phyloP scores from a whole-genome alignment of 768 basidiomycete species.

The Russula brevipes region DNA sequence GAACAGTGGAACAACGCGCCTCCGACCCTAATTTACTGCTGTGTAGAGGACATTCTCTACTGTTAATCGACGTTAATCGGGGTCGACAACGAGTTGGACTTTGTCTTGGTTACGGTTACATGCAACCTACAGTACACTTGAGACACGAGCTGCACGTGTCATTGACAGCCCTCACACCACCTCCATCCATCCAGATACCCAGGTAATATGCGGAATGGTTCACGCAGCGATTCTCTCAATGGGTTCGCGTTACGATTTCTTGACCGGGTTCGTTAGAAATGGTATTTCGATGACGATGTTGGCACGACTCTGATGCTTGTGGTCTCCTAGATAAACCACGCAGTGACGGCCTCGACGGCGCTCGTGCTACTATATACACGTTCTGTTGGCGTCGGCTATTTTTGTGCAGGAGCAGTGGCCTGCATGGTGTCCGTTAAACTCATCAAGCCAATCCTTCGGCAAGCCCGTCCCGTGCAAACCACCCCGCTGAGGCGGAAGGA shows the following conservation, averaged over 20 bases:
- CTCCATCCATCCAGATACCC: neutral
- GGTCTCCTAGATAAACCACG: conserved; percentile 48
- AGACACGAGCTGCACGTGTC: too few species aligned
- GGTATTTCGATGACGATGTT: neutral
- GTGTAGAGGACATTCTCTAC: too few species aligned
- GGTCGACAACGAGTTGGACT: too few species aligned
- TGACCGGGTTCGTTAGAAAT: conserved; percentile 18
- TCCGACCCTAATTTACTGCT: too few species aligned
- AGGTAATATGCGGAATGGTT: neutral
- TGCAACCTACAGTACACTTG: too few species aligned
- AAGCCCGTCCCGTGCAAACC: conserved; percentile 51
- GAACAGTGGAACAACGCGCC: too few species aligned
- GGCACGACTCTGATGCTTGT: conserved; percentile 14
- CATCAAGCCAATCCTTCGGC: conserved; percentile 55
- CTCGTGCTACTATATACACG: conserved; percentile 51
- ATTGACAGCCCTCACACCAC: too few species aligned
- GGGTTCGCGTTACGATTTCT: conserved; percentile 10
- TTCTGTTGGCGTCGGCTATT: conserved; percentile 58
- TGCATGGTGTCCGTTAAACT: conserved; percentile 57
- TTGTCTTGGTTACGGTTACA: too few species aligned
- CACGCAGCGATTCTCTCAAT: neutral
- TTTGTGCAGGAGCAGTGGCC: conserved; percentile 49
- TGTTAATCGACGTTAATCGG: too few species aligned
- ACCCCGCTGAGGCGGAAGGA: conserved; percentile 40
- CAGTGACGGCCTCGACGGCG: conserved; percentile 50